These are phyloP conservation scores for Leccinum subtestaceum DNA, from an alignment of 768 basidiomycete species.

Conservation along the genomic window DNA sequence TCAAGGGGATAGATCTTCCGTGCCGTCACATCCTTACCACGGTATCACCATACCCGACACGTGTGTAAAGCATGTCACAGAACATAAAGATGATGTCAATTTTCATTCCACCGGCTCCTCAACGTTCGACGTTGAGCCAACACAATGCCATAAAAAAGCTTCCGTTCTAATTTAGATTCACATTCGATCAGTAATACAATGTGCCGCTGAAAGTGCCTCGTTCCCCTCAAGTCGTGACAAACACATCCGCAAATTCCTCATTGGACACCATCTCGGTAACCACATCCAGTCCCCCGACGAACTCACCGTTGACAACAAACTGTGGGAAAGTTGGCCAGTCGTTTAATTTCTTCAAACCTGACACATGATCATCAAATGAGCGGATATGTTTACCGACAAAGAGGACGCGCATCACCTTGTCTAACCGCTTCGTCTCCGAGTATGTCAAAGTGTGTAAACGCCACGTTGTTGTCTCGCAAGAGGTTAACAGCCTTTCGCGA, in stretches of 20 bases:
- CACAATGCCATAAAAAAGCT: neutral
- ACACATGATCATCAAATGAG: neutral
- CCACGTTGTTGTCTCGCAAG: conserved; percentile 58
- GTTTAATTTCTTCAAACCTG: conserved; percentile 73
- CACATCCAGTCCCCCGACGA: conserved; percentile 94
- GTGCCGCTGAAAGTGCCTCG: neutral
- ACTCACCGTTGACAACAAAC: conserved; percentile 83
- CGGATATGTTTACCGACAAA: too few relatives aligned
- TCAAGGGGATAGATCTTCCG: neutral
- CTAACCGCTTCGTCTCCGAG: conserved; percentile 76
- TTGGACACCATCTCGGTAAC: conserved; percentile 82
- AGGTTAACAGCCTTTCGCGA: conserved; percentile 71
- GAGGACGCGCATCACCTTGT: conserved; percentile 51
- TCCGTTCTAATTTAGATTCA: neutral
- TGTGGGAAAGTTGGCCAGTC: conserved; percentile 92
- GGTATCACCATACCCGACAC: neutral
- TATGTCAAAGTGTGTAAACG: conserved; percentile 82
- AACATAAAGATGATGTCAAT: conserved; percentile 1
- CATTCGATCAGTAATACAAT: conserved; percentile 1
- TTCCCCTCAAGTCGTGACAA: conserved; percentile 6
- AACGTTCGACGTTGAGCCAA: neutral
- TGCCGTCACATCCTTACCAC: neutral
- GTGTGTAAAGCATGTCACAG: conserved; percentile 10
- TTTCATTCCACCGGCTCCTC: conserved; percentile 1
- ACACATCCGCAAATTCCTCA: conserved; percentile 67